A percentile compares a stretch with the other conserved stretches of the same genome.
phyloP scores from a whole-genome alignment of 768 basidiomycete genomes.

The Collybia mongolica region DNA sequence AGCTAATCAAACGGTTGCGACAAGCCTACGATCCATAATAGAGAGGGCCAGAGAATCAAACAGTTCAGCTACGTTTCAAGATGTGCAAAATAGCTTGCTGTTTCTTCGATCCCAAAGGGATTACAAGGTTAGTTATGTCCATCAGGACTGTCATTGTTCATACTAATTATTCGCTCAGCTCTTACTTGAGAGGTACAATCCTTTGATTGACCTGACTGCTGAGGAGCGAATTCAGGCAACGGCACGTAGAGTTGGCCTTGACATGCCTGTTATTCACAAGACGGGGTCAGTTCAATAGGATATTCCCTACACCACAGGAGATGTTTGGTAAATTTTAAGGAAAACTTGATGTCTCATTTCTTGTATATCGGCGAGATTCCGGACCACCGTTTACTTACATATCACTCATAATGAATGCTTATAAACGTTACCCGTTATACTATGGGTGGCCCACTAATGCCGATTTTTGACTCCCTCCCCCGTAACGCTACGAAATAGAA shows the following conservation, averaged over 20 bases:
- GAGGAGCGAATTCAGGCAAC: constrained; percentile 85
- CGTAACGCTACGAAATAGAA: too few species aligned
- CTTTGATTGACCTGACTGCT: constrained; percentile 71
- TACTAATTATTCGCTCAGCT: constrained; percentile 38
- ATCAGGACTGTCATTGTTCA: not conserved
- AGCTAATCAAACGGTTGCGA: constrained; percentile 40
- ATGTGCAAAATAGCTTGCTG: constrained; percentile 57
- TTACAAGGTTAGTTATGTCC: constrained; percentile 59
- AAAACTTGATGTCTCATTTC: not conserved
- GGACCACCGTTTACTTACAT: too few species aligned
- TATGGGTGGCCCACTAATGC: too few species aligned
- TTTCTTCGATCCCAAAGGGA: constrained; percentile 75
- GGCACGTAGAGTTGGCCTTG: constrained; percentile 81
- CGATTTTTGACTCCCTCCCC: too few species aligned
- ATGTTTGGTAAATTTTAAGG: too few species aligned
- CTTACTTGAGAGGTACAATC: constrained; percentile 86
- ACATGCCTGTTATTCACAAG: constrained; percentile 63
- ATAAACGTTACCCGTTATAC: too few species aligned
- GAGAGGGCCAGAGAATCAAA: constrained; percentile 34
- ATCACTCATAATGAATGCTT: too few species aligned
- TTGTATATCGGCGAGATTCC: too few species aligned
- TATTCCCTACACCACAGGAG: too few species aligned
- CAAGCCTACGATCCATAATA: constrained; percentile 55
- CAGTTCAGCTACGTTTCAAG: constrained; percentile 32
- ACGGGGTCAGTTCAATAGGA: constrained; percentile 3